phyloP scores from a whole-genome alignment of 495 filamentous ascomycete species.

The Neurospora sp. region DNA sequence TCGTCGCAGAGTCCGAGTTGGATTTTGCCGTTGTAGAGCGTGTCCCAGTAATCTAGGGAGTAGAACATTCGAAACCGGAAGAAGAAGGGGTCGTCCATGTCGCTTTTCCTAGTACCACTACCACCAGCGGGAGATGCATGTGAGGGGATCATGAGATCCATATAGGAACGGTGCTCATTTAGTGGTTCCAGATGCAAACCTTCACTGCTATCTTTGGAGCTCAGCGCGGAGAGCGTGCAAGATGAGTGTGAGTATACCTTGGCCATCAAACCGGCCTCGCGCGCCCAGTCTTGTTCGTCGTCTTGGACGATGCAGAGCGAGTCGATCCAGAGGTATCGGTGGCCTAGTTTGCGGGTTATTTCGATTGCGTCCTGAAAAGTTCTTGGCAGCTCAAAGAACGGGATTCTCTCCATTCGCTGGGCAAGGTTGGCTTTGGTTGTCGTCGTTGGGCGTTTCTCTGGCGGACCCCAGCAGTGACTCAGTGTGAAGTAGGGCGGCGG shows the following conservation, averaged over 20 bases:
- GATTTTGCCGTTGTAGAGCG: not conserved
- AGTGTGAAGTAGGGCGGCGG: not conserved
- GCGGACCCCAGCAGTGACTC: not conserved
- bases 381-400: not conserved
- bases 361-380: not conserved
- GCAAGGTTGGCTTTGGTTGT: not conserved
- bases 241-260: not conserved
- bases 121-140: not conserved
- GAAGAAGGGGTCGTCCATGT: not conserved
- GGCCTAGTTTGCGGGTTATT: not conserved
- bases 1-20: too few species aligned
- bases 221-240: not conserved
- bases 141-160: not conserved
- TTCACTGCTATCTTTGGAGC: not conserved
- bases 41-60: not conserved
- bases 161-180: not conserved
- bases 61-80: not conserved
- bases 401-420: not conserved
- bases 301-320: not conserved
- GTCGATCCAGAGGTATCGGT: not conserved
- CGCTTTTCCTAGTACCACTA: not conserved
- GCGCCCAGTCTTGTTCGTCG: not conserved
- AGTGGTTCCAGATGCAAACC: rapidly evolving
- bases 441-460: not conserved
- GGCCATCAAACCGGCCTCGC: not conserved